Conservation (phyloP, 192 early-diverging fungal species). For the Umbelopsis ramanniana region DNA sequence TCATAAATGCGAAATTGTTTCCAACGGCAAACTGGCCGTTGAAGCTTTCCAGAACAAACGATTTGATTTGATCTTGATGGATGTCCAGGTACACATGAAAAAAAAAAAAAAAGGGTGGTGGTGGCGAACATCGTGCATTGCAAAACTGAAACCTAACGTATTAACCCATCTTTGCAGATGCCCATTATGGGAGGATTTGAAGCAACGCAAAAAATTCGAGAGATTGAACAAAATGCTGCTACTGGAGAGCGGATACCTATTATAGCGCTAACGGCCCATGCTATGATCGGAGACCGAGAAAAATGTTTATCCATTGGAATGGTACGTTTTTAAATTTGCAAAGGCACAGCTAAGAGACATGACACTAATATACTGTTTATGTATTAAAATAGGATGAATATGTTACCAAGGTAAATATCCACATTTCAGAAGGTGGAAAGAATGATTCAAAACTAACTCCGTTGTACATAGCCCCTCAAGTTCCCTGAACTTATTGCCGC, state of each 20-base stretch:
- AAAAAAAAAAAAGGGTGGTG: too few species aligned
- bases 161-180: constrained; percentile 53
- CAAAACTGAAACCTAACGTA: too few species aligned
- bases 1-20: constrained; percentile 75
- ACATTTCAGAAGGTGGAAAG: neutral
- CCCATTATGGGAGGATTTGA: constrained; percentile 91
- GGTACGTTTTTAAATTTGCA: constrained; percentile 51
- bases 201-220: constrained; percentile 79
- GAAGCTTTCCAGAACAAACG: constrained; percentile 65
- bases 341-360: too few species aligned
- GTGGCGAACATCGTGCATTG: too few species aligned
- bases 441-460: neutral
- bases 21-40: constrained; percentile 81
- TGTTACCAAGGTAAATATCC: constrained; percentile 51
- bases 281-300: constrained; percentile 91
- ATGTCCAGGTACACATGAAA: constrained; percentile 56
- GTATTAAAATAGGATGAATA: constrained; percentile 53
- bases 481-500: constrained; percentile 68
- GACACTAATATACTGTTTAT: neutral
- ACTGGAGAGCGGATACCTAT: constrained; percentile 67
- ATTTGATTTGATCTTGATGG: constrained; percentile 81
- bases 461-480: constrained; percentile 45
- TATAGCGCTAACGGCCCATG: constrained; percentile 85
- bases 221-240: constrained; percentile 59
- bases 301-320: constrained; percentile 83